Percentiles rank a stretch among this genome's conserved stretches.
Evolutionary conservation across 495 filamentous ascomycete genomes (phyloP).

Genomic region (Neurospora sp.): DNA sequence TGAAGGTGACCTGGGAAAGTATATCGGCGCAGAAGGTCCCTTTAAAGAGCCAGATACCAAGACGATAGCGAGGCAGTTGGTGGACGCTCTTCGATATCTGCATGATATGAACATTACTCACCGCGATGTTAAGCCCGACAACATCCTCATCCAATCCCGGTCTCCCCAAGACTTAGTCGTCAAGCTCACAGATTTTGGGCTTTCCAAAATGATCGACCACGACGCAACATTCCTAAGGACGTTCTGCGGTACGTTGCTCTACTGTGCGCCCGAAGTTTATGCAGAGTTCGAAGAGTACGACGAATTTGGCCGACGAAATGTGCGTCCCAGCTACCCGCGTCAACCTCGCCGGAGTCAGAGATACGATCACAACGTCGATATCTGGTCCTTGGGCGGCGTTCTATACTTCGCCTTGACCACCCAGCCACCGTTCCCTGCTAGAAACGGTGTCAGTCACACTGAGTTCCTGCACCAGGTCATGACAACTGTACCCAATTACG

Average conservation of each 20-base stretch:
- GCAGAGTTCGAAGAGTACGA: slow-evolving; percentile 63
- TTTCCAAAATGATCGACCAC: slow-evolving; percentile 83
- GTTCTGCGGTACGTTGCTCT: slow-evolving; percentile 91
- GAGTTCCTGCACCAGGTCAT: slow-evolving; percentile 78
- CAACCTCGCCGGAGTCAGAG: slow-evolving; percentile 35
- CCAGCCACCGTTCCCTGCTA: slow-evolving; percentile 68
- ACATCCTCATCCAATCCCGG: slow-evolving; percentile 69
- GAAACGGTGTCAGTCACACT: slow-evolving; percentile 38
- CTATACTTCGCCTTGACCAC: slow-evolving; percentile 71
- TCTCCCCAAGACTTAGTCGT: slow-evolving; percentile 48
- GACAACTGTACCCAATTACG: slow-evolving; percentile 53
- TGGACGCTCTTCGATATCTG: slow-evolving; percentile 77
- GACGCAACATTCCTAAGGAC: slow-evolving; percentile 82
- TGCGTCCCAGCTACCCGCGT: slow-evolving; percentile 23
- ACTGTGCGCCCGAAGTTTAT: slow-evolving; percentile 95
- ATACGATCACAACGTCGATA: slow-evolving; percentile 84
- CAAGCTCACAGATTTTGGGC: slow-evolving; percentile 83
- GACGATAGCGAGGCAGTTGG: slow-evolving; percentile 63
- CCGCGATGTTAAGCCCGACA: slow-evolving; percentile 96
- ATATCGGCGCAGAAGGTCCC: slow-evolving; percentile 47
- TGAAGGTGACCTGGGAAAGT: slow-evolving; percentile 70
- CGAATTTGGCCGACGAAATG: slow-evolving; percentile 31
- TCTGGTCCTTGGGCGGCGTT: slow-evolving; percentile 90
- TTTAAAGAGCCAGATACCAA: slow-evolving; percentile 60
- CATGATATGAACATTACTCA: slow-evolving; percentile 84